Percentiles rank a stretch among this genome's conserved stretches.
phyloP scores from a whole-genome alignment of 306 rosid genomes.

The Biancaea sappan region DNA sequence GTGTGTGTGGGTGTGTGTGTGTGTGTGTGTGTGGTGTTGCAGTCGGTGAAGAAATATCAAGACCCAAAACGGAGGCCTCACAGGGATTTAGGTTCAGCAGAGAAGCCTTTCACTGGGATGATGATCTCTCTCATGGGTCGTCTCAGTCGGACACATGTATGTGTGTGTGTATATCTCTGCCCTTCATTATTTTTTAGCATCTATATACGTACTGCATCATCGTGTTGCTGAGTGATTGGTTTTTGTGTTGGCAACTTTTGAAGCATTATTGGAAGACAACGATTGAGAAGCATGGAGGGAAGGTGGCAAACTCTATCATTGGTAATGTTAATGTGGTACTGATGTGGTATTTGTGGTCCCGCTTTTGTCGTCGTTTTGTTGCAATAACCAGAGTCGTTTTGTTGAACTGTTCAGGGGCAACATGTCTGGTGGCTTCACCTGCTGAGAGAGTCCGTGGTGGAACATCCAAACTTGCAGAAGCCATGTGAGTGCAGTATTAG shows the following conservation, averaged over 20 bases:
- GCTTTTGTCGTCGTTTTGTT: not conserved
- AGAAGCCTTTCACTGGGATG: constrained; percentile 75
- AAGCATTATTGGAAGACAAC: constrained; percentile 76
- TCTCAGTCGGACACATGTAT: constrained; percentile 71
- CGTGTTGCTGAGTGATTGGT: not conserved
- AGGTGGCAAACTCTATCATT: constrained; percentile 65
- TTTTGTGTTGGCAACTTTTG: constrained; percentile 19
- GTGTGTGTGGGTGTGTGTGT: too few relatives aligned
- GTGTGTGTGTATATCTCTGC: not conserved
- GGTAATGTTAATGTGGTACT: constrained; percentile 46
- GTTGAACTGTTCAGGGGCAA: constrained; percentile 53
- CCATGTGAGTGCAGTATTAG: constrained; percentile 52
- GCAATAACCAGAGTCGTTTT: not conserved
- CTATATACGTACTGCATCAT: not conserved
- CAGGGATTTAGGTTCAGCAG: constrained; percentile 51
- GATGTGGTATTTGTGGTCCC: not conserved
- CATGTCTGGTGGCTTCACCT: constrained; percentile 75
- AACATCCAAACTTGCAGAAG: constrained; percentile 77
- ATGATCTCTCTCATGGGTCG: constrained; percentile 81
- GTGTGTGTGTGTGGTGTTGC: too few relatives aligned
- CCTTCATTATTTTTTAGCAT: constrained; percentile 1
- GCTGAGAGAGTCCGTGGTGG: constrained; percentile 87
- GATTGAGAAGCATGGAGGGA: constrained; percentile 66
- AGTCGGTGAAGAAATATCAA: constrained; percentile 74
- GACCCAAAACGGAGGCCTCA: constrained; percentile 52